Percentiles rank a stretch among this genome's conserved stretches.
phyloP scores from a whole-genome alignment of 495 filamentous ascomycete genomes.

The Parachaetomium inaequale region DNA sequence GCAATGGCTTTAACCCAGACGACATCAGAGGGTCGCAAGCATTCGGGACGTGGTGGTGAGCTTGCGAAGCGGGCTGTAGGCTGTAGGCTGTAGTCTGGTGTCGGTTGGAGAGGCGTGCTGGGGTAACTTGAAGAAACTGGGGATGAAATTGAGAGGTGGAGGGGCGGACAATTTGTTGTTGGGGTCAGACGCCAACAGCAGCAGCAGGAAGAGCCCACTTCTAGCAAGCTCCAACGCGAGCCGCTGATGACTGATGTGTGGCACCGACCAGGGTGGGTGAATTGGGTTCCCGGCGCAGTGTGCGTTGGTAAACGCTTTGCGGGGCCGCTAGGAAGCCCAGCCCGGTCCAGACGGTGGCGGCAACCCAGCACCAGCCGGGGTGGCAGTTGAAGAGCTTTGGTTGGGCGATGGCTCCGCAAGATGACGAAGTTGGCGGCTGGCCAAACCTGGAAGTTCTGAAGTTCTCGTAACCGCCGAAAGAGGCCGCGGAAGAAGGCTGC shows the following conservation, averaged over 20 bases:
- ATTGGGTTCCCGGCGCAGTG: slow-evolving; percentile 14
- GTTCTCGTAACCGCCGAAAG: background rate
- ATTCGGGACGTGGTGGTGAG: background rate
- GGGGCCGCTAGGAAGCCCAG: slow-evolving; percentile 13
- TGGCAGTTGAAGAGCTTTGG: background rate
- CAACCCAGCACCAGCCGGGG: background rate
- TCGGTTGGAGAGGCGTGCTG: background rate
- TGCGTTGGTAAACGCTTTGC: slow-evolving; percentile 6
- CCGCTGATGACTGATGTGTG: slow-evolving; percentile 4
- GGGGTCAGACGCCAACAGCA: slow-evolving; percentile 9
- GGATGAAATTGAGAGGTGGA: slow-evolving; percentile 4
- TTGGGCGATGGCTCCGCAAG: slow-evolving; percentile 4
- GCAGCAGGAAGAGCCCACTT: background rate
- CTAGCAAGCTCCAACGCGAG: slow-evolving; percentile 7
- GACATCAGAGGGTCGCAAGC: slow-evolving; percentile 40
- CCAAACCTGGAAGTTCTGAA: slow-evolving; percentile 3
- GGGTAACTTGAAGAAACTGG: background rate
- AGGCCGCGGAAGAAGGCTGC: background rate
- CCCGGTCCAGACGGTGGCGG: slow-evolving; percentile 6
- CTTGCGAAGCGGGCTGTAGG: background rate
- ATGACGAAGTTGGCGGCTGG: slow-evolving; percentile 14
- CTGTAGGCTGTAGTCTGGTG: background rate
- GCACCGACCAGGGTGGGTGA: slow-evolving; percentile 15
- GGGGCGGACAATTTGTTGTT: slow-evolving; percentile 20
- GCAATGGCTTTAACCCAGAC: slow-evolving; percentile 48